A percentile compares a stretch with the other conserved stretches of the same genome.
These are phyloP conservation scores for Yarrowia divulgata DNA, from an alignment of 805 yeast species.

Conservation along the genomic window DNA sequence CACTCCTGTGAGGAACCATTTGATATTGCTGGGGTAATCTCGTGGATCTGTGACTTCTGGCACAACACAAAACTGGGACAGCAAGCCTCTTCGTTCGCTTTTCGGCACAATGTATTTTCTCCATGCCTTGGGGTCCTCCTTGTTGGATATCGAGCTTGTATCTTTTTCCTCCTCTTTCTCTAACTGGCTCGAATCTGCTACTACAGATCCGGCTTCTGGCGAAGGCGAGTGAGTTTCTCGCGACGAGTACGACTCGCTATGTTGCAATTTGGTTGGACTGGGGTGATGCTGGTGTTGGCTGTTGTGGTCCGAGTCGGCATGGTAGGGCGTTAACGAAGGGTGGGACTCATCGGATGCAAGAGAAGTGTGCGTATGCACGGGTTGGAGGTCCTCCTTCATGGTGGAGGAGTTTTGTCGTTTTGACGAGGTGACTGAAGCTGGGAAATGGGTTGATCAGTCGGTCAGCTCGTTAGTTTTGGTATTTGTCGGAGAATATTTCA, in stretches of 20 bases:
- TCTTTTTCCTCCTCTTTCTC: not conserved
- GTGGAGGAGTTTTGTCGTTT: not conserved
- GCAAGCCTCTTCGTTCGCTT: slow-evolving; percentile 66
- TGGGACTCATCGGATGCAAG: slow-evolving; percentile 13
- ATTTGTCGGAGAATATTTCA: too few relatives aligned
- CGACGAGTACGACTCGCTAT: slow-evolving; percentile 6
- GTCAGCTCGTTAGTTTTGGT: not conserved
- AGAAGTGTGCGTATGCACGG: not conserved
- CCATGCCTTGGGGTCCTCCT: slow-evolving; percentile 31
- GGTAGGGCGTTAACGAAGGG: not conserved
- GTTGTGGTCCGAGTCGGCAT: slow-evolving; percentile 19
- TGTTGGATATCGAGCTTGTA: not conserved
- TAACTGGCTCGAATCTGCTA: not conserved
- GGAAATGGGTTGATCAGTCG: not conserved
- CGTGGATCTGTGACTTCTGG: slow-evolving; percentile 81
- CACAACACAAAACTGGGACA: slow-evolving; percentile 55
- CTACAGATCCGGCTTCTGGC: slow-evolving; percentile 21
- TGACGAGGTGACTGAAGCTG: not conserved
- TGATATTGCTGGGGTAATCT: slow-evolving; percentile 60
- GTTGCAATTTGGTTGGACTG: slow-evolving; percentile 22
- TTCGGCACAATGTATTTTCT: slow-evolving; percentile 49
- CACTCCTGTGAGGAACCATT: slow-evolving; percentile 63
- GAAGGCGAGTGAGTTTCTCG: slow-evolving; percentile 8
- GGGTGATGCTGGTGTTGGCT: slow-evolving; percentile 4
- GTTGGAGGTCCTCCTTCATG: slow-evolving; percentile 4